Base-by-base conservation (phyloP, 768 basidiomycete species). In the Chalciporus piperatus region DNA sequence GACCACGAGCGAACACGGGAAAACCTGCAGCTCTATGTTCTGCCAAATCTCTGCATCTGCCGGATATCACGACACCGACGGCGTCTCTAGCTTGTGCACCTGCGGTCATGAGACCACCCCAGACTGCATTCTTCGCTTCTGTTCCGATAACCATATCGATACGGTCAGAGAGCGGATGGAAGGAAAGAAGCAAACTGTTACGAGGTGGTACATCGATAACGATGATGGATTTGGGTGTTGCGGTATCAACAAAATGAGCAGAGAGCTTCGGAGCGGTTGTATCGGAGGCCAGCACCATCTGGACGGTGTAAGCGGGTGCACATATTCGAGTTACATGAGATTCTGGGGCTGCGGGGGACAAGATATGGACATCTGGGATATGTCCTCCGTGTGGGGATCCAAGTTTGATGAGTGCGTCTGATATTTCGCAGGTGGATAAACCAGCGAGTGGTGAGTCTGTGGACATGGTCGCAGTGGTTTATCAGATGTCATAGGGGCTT, bases 41-140 rank as follows among this genome's bases (percentile, higher is more conserved):
- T 6, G 77, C 75, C 12, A 93, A 66, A 69, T 98, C 94, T 61
- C 94, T 80, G 70, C 88, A 91, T 14, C 91, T 81, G 10, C 91
- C 91, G 40, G 86, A 89, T 52, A 96, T 86, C 38, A 96, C 74
- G 41, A 87, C 90, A 11, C 90, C 93, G 20, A 74, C 72, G 12
- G 83, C 84, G 17, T 79, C 79, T 50, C 85, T 82, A 12, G 81
- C 79, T 62, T 83, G 80, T 1, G 92, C 92, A 19, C 90, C 90
- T 0, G 89, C 88, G 11, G 90, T 84, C 92, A 93, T 92, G 44
- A 92, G 81, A 17, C 93, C 92, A 20, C 93, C 92, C 93, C 93
- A 96, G 6, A 92, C 89, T 4, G 92, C 91, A 59, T 84, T 87
- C 68, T 86, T 87, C 23, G 76, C 72, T 49, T 83, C 89, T 86